Evolutionary conservation across 352 stramenopile species (phyloP).

Genomic region (Globisporangium cederbergense): DNA sequence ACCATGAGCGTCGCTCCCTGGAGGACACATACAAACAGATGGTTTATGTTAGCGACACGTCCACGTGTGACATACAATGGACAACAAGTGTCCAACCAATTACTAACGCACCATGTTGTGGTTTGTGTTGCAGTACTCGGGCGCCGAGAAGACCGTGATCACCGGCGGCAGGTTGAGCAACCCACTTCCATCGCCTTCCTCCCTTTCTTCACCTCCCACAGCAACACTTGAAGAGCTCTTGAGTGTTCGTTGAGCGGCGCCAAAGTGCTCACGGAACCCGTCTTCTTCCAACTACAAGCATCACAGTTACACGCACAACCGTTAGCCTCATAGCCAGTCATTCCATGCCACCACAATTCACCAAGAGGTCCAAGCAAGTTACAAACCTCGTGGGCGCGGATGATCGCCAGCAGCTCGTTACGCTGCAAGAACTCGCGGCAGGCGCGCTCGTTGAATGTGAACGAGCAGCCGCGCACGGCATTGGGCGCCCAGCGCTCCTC

Average conservation of each 20-base stretch:
- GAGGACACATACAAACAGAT: background rate
- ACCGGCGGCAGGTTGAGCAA: conserved; percentile 42
- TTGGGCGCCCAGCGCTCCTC: conserved; percentile 55
- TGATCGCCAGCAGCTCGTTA: conserved; percentile 68
- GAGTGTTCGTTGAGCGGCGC: background rate
- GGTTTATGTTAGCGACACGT: background rate
- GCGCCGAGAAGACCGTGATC: conserved; percentile 81
- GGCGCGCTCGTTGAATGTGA: conserved; percentile 71
- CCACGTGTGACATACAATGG: background rate
- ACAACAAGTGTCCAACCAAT: background rate
- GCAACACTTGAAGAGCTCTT: background rate
- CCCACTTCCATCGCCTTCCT: background rate
- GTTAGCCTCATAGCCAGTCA: background rate
- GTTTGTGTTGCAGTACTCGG: conserved; percentile 84
- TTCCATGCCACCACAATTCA: background rate
- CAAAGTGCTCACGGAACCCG: conserved; percentile 74
- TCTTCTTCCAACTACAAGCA: conserved; percentile 51
- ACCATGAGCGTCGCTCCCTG: conserved; percentile 68
- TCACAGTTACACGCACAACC: background rate
- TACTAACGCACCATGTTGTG: conserved; percentile 45
- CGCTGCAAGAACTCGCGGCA: conserved; percentile 60
- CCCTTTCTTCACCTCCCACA: conserved; percentile 10
- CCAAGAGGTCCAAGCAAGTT: background rate
- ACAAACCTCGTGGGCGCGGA: conserved; percentile 69
- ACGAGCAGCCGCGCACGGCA: conserved; percentile 70